Percentiles rank a stretch among this genome's conserved stretches.
Conservation (phyloP, 2,329 filamentous ascomycete species). For the Aspergillus sp. region DNA sequence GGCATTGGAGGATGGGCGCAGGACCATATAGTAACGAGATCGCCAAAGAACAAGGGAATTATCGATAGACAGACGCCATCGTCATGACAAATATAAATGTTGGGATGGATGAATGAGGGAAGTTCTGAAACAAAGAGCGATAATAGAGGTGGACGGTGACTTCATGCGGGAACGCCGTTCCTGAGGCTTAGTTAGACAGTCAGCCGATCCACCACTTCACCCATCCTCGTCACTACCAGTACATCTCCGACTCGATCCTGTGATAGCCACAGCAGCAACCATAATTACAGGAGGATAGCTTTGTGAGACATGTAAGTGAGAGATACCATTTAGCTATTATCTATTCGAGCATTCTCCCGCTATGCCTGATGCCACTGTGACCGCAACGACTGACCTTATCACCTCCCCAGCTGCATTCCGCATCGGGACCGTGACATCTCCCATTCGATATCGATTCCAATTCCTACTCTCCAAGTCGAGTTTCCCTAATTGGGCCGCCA, state of each 20-base stretch:
- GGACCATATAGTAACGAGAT: constrained; percentile 31
- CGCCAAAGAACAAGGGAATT: constrained; percentile 5
- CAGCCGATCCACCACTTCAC: constrained; percentile 8
- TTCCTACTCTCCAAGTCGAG: constrained; percentile 3
- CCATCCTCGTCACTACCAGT: neutral
- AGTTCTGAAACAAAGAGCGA: neutral
- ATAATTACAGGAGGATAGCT: neutral
- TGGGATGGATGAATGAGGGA: neutral
- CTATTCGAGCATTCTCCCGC: neutral
- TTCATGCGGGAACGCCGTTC: constrained; percentile 3
- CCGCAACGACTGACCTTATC: neutral
- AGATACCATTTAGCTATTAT: neutral
- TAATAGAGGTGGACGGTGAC: constrained; percentile 1
- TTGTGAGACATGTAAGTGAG: neutral
- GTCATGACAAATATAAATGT: constrained; percentile 1
- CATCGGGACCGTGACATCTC: constrained; percentile 12
- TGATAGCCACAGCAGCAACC: neutral
- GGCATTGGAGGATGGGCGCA: constrained; percentile 30
- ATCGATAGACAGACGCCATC: constrained; percentile 16
- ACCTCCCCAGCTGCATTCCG: constrained; percentile 6
- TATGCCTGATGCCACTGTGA: neutral
- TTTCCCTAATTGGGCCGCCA: constrained; percentile 36
- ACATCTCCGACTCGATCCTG: neutral
- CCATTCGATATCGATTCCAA: constrained; percentile 3
- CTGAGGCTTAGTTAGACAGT: constrained; percentile 7